These are phyloP conservation scores for Ustilago nuda DNA, from an alignment of 1,284 basidiomycete species.

Conservation along the genomic window DNA sequence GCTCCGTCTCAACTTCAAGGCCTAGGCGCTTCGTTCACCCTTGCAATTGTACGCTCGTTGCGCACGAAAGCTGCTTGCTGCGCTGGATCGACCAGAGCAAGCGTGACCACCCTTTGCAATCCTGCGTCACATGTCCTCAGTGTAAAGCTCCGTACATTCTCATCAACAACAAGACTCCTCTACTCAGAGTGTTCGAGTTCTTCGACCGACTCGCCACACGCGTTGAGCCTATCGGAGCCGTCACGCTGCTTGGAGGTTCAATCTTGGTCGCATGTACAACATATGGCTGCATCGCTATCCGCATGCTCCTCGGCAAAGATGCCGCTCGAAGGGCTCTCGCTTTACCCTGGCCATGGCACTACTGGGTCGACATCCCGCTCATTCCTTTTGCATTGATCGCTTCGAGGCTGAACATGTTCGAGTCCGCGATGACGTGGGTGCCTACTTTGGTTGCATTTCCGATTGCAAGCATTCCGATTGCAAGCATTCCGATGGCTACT, in stretches of 20 bases:
- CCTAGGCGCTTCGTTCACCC: conserved; percentile 56
- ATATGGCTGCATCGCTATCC: conserved; percentile 57
- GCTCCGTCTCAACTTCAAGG: conserved; percentile 2
- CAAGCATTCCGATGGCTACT: conserved; percentile 26
- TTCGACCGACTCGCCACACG: conserved; percentile 38
- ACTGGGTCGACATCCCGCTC: conserved; percentile 65
- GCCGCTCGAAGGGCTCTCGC: conserved; percentile 43
- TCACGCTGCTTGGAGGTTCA: conserved; percentile 30
- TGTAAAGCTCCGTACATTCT: conserved; percentile 56
- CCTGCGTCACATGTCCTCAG: conserved; percentile 53
- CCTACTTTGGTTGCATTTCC: conserved; percentile 58
- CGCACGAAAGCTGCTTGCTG: conserved; percentile 59
- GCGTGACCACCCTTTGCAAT: conserved; percentile 34
- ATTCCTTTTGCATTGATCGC: conserved; percentile 64
- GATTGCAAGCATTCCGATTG: conserved; percentile 37
- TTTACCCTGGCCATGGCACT: conserved; percentile 61
- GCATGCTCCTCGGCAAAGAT: conserved; percentile 52
- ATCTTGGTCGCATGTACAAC: conserved; percentile 50
- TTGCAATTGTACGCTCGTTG: conserved; percentile 64
- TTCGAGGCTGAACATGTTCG: conserved; percentile 55
- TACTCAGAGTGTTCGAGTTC: conserved; percentile 45
- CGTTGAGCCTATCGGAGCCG: conserved; percentile 39
- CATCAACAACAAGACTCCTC: conserved; percentile 43
- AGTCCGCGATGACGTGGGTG: conserved; percentile 58
- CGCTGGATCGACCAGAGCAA: conserved; percentile 57